Evolutionary conservation across 306 rosid species (phyloP).

Genomic region (Betula pendula): DNA sequence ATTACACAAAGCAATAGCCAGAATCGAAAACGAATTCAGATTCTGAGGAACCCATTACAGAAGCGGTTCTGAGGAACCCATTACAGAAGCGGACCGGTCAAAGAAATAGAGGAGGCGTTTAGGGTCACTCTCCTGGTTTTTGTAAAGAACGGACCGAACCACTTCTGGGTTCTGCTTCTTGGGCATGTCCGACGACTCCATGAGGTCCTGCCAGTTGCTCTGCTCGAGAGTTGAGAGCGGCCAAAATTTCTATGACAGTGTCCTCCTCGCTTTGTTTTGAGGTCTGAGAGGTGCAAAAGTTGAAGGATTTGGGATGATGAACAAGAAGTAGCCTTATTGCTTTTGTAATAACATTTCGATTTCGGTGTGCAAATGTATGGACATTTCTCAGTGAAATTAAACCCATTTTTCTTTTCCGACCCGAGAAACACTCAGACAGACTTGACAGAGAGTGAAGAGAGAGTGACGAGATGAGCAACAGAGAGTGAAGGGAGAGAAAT

Average conservation of each 20-base stretch:
- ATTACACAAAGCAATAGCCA: slow-evolving; percentile 49
- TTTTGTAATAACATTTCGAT: neutral
- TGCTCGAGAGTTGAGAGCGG: slow-evolving; percentile 32
- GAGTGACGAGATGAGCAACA: too few relatives aligned
- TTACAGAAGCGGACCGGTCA: slow-evolving; percentile 27
- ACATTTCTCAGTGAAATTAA: slow-evolving; percentile 28
- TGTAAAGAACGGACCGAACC: slow-evolving; percentile 33
- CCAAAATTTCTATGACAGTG: slow-evolving; percentile 29
- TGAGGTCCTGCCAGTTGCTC: slow-evolving; percentile 31
- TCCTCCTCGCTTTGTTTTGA: neutral
- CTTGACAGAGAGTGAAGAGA: too few relatives aligned
- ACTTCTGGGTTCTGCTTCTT: slow-evolving; percentile 41
- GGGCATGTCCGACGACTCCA: slow-evolving; percentile 23
- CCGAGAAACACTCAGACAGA: neutral
- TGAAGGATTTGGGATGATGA: neutral
- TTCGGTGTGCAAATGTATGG: neutral
- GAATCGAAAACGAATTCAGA: slow-evolving; percentile 41
- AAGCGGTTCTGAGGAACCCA: too few relatives aligned
- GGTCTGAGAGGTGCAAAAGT: slow-evolving; percentile 20
- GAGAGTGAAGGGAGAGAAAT: too few relatives aligned
- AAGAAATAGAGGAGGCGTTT: slow-evolving; percentile 44
- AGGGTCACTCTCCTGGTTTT: slow-evolving; percentile 28
- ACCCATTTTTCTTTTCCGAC: neutral
- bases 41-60: slow-evolving; percentile 31
- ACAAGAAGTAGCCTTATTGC: neutral